A percentile compares a stretch with the other conserved stretches of the same genome.
These are phyloP conservation scores for Coemansia sp. DNA, from an alignment of 192 early-diverging fungal species.

Conservation along the genomic window DNA sequence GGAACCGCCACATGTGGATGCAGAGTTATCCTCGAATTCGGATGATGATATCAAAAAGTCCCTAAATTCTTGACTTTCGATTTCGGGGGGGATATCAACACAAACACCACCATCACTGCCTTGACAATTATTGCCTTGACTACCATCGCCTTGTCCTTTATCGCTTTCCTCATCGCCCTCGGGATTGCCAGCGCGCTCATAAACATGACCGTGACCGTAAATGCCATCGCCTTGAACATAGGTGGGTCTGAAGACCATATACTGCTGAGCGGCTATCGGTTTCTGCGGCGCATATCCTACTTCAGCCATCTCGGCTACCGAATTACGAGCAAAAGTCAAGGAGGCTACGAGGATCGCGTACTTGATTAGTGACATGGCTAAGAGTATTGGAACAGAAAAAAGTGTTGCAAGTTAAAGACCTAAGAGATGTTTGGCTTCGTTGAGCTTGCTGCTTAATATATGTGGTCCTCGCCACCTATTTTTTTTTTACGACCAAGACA, in stretches of 20 bases:
- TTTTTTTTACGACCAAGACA: neutral
- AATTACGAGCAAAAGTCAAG: neutral
- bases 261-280: constrained; percentile 37
- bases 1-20: neutral
- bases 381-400: neutral
- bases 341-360: neutral
- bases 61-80: neutral
- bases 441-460: neutral
- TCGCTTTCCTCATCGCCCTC: neutral
- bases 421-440: neutral
- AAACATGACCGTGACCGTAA: neutral
- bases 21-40: constrained; percentile 17
- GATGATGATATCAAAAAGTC: constrained; percentile 2
- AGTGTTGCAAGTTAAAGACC: neutral
- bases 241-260: constrained; percentile 17
- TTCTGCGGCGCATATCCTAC: constrained; percentile 45
- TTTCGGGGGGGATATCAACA: too few relatives aligned
- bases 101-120: too few relatives aligned
- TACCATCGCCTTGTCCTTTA: too few relatives aligned
- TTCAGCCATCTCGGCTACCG: constrained; percentile 14
- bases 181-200: constrained; percentile 13
- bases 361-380: neutral
- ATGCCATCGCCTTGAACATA: neutral
- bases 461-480: neutral
- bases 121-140: too few relatives aligned